These are phyloP conservation scores for Sarocladium strictum DNA, from an alignment of 2,329 filamentous ascomycete species.

Conservation along the genomic window DNA sequence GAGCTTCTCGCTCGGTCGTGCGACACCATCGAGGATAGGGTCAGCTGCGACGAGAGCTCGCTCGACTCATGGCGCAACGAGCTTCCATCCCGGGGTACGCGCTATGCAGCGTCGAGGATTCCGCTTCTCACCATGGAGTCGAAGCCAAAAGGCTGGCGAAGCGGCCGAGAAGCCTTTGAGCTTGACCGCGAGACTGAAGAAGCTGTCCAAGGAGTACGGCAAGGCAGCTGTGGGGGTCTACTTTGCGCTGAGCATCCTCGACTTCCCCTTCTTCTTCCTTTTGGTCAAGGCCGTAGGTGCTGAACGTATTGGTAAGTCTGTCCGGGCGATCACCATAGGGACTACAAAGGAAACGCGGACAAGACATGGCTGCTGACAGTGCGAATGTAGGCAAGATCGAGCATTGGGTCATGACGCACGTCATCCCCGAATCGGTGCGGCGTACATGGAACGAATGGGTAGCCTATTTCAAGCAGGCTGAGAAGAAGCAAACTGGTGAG, in stretches of 20 bases:
- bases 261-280: slow-evolving; percentile 94
- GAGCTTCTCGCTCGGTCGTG: not conserved
- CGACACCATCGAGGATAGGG: slow-evolving; percentile 11
- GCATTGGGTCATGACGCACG: slow-evolving; percentile 56
- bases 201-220: slow-evolving; percentile 86
- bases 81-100: not conserved
- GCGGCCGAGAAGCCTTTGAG: slow-evolving; percentile 32
- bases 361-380: slow-evolving; percentile 7
- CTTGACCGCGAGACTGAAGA: slow-evolving; percentile 68
- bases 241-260: slow-evolving; percentile 70
- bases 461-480: slow-evolving; percentile 34
- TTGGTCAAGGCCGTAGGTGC: slow-evolving; percentile 78
- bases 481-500: slow-evolving; percentile 22
- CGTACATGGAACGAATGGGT: slow-evolving; percentile 43
- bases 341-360: not conserved
- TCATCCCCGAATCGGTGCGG: slow-evolving; percentile 56
- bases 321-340: not conserved
- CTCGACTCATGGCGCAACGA: not conserved
- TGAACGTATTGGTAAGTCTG: slow-evolving; percentile 67
- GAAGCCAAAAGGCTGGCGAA: slow-evolving; percentile 18
- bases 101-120: slow-evolving; percentile 25
- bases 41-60: not conserved
- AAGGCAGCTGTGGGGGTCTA: slow-evolving; percentile 95
- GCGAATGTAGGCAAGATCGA: slow-evolving; percentile 50
- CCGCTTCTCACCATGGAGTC: slow-evolving; percentile 27